phyloP scores from a whole-genome alignment of 805 yeast species.

The Yarrowia sp. region DNA sequence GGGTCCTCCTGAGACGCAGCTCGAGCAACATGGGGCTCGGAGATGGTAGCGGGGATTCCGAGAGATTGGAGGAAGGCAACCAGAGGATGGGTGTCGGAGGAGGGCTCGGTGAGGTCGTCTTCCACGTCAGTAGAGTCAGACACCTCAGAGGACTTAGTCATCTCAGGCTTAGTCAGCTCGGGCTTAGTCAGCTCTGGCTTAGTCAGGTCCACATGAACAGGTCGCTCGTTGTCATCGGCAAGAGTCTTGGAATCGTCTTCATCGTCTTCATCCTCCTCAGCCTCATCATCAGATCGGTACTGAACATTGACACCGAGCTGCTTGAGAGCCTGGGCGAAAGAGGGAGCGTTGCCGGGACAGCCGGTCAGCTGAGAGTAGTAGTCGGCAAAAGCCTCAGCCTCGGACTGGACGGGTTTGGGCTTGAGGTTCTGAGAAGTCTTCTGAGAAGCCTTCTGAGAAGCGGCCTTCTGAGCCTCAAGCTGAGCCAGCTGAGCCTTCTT shows the following conservation, averaged over 20 bases:
- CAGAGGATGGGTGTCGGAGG: background rate
- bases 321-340: constrained; percentile 32
- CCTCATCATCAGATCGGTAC: constrained; percentile 10
- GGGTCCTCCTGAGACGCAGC: constrained; percentile 12
- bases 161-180: background rate
- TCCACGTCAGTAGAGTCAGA: background rate
- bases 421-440: background rate
- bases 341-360: constrained; percentile 20
- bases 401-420: constrained; percentile 7
- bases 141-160: background rate
- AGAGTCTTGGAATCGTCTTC: constrained; percentile 1
- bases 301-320: constrained; percentile 27
- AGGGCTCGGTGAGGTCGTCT: background rate
- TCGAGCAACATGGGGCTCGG: constrained; percentile 16
- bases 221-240: background rate
- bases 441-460: background rate
- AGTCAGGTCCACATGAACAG: constrained; percentile 4
- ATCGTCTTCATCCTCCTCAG: no score
- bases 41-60: constrained; percentile 15
- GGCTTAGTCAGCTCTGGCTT: background rate
- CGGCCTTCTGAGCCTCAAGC: background rate
- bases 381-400: constrained; percentile 14
- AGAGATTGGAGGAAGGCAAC: constrained; percentile 19
- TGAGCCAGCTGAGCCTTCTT: background rate
- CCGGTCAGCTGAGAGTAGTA: constrained; percentile 21